Evolutionary conservation across 192 early-diverging fungal genomes (phyloP), one percentile per base, ranked within the genome.

Genomic region (Rhizoclosmatium globosum): DNA sequence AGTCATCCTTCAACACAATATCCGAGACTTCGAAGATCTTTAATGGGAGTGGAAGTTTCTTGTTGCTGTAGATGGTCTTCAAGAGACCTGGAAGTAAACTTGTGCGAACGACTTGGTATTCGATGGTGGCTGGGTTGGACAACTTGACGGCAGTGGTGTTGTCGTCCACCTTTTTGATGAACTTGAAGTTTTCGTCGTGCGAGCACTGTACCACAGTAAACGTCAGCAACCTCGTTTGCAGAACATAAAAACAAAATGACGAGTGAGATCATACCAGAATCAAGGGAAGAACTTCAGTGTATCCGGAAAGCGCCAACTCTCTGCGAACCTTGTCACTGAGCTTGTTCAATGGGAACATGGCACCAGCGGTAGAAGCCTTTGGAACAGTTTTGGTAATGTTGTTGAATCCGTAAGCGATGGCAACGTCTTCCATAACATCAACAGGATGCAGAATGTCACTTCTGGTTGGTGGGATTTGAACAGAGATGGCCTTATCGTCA

Each of bases 361-460:
- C 90, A 60, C 92, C 96, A 41, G 97, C 90, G 15, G 98, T 98
- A 72, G 89, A 90, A 61, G 90, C 91, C 74, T 88, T 88, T 65
- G 95, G 95, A 64, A 93, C 83, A 39, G 91, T 91, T 67, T 95
- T 91, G 4, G 91, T 88, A 71, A 99, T 92, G 62, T 94, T 95
- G 89, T 99, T 96, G 86, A 95, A 98, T 31, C 96, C 96, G 78
- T 94, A 98, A 23, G 98, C 95, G 73, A 99, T 94, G 19, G 95
- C 97, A 64, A 96, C 94, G 81, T 98, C 97, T 87, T 98, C 98
- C 91, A 97, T 96, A 47, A 99, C 91, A 84, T 99, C 98, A 83
- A 97, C 98, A 57, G 94, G 91, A 76, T 99, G 98, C 70, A 99
- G 89, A 64, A 99, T 92, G 76, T 99, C 98, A 70, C 92, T 92